Evolutionary conservation across 1,284 basidiomycete genomes (phyloP).

Genomic region (Cerioporus squamosus): DNA sequence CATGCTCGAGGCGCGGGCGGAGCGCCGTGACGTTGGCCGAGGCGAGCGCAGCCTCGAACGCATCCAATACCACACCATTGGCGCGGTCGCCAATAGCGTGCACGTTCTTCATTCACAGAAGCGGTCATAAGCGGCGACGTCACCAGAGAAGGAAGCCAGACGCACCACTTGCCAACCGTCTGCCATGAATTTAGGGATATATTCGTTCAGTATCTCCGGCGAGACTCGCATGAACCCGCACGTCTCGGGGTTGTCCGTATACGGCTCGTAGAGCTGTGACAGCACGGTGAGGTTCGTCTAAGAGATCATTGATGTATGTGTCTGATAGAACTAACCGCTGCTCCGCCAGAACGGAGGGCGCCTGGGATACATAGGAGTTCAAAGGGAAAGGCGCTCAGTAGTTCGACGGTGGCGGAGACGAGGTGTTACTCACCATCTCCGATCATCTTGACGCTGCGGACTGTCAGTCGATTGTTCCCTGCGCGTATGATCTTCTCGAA

Average conservation of each 20-base stretch:
- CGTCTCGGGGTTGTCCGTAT: conserved; percentile 78
- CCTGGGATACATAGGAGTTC: conserved; percentile 44
- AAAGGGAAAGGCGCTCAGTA: no score
- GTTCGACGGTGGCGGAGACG: neutral
- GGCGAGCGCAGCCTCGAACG: conserved; percentile 74
- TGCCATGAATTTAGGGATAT: conserved; percentile 74
- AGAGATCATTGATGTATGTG: no score
- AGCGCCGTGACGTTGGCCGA: conserved; percentile 63
- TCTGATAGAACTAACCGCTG: conserved; percentile 72
- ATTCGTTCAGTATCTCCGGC: conserved; percentile 61
- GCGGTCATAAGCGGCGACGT: neutral
- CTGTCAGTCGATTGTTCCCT: conserved; percentile 65
- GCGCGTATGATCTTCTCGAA: conserved; percentile 59
- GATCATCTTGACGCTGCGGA: conserved; percentile 89
- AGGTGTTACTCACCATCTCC: conserved; percentile 64
- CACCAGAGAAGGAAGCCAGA: conserved; percentile 9
- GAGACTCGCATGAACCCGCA: conserved; percentile 80
- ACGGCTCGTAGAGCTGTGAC: conserved; percentile 72
- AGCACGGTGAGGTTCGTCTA: no score
- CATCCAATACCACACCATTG: conserved; percentile 83
- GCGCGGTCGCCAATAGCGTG: conserved; percentile 94
- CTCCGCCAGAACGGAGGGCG: conserved; percentile 88
- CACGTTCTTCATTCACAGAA: conserved; percentile 63
- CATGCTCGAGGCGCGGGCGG: conserved; percentile 87
- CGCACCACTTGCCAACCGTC: conserved; percentile 85